Evolutionary conservation across 1,139 yeast genomes (phyloP), one percentile per base, ranked within the genome.

Genomic region (Yamadazyma siamensis): DNA sequence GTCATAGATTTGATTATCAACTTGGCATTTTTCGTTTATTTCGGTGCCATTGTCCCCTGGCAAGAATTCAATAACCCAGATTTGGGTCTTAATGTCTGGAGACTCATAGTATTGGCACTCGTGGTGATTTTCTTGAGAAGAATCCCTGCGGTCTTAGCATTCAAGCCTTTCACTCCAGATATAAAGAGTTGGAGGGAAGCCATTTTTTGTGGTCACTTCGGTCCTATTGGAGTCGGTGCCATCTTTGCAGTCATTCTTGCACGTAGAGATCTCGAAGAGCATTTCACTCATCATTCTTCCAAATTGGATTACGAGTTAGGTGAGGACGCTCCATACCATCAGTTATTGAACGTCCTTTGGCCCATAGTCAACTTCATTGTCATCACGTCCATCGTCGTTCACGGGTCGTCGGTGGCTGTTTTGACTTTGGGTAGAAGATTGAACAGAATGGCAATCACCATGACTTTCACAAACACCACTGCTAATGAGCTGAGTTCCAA

Each of bases 191-290:
- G 97, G 96, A 76, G 95, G 57, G 97, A 91, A 52, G 96, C 96
- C 0, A 52, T 91, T 6, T 88, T 91, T 51, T 89, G 95, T 56
- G 97, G 97, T 14, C 97, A 91, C 61, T 91, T 91, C 56, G 98
- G 98, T 27, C 98, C 98, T 7, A 87, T 91, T 52, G 98, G 98
- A 33, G 98, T 91, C 8, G 97, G 97, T 41, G 97, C 97, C 1
- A 75, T 91, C 13, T 91, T 86, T 59, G 95, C 95, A 13, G 80
- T 89, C 10, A 82, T 91, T 36, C 64, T 89, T 45, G 91, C 96
- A 1, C 73, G 94, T 43, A 76, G 78, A 12, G 91, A 85, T 43
- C 66, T 91, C 27, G 95, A 87, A 50, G 67, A 64, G 9, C 65
- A 62, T 40, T 63, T 49, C 40, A 69, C 75, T 9, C 34, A 40